phyloP scores from a whole-genome alignment of 495 filamentous ascomycete species.

The Margaritispora aquatica region DNA sequence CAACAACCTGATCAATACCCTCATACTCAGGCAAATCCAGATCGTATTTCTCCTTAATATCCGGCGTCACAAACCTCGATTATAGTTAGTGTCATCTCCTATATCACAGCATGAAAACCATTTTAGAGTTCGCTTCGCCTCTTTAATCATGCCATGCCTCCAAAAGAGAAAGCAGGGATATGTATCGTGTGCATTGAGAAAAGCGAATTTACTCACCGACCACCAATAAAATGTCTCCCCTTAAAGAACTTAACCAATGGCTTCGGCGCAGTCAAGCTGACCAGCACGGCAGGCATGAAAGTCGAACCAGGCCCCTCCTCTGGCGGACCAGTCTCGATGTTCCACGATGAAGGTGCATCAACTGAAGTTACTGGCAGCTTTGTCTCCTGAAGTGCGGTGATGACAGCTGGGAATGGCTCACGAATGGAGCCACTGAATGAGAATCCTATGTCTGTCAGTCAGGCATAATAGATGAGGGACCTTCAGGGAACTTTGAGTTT shows the following conservation, averaged over 20 bases:
- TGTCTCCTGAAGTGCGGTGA: constrained; percentile 67
- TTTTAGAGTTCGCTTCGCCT: too few species aligned
- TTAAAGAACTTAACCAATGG: constrained; percentile 78
- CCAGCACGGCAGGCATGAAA: constrained; percentile 70
- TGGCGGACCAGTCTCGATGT: constrained; percentile 82
- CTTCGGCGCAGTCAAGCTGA: constrained; percentile 93
- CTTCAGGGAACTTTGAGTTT: too few species aligned
- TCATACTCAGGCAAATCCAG: constrained; percentile 77
- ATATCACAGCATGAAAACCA: too few species aligned
- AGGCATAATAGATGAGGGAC: not conserved
- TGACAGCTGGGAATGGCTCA: constrained; percentile 79
- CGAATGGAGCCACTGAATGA: constrained; percentile 89
- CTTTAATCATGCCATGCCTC: too few species aligned
- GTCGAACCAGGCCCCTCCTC: constrained; percentile 66
- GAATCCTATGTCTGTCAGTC: constrained; percentile 51
- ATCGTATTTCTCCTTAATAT: constrained; percentile 82
- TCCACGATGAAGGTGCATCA: constrained; percentile 90
- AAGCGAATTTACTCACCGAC: constrained; percentile 44
- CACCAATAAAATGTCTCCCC: constrained; percentile 86
- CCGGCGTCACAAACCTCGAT: constrained; percentile 72
- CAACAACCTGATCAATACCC: constrained; percentile 84
- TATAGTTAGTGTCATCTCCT: too few species aligned
- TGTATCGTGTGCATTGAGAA: too few species aligned
- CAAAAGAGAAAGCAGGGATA: too few species aligned
- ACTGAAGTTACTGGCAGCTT: constrained; percentile 75